These are phyloP conservation scores for Fusarium sp. DNA, from an alignment of 2,329 filamentous ascomycete species.

Conservation along the genomic window DNA sequence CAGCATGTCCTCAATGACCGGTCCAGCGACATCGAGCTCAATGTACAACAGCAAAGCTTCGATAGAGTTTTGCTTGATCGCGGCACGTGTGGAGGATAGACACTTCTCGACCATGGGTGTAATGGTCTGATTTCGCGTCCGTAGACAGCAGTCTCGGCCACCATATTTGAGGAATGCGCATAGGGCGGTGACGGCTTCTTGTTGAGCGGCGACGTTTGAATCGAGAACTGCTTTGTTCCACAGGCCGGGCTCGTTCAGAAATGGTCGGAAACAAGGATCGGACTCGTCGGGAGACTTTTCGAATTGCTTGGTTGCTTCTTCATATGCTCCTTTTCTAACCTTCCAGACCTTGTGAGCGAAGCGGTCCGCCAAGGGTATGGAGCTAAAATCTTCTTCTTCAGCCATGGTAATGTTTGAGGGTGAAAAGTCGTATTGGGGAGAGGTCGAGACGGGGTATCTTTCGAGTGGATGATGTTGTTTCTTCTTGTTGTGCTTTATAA, in stretches of 20 bases:
- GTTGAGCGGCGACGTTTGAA: conserved; percentile 95
- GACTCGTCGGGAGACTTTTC: conserved; percentile 84
- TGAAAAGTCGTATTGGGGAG: conserved; percentile 25
- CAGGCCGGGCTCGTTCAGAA: conserved; percentile 81
- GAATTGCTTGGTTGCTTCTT: conserved; percentile 90
- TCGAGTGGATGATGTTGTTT: conserved; percentile 25
- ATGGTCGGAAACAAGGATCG: conserved; percentile 86
- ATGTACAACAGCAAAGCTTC: conserved; percentile 90
- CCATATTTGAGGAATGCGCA: conserved; percentile 94
- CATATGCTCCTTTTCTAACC: conserved; percentile 93
- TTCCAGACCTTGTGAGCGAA: conserved; percentile 93
- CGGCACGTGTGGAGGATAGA: conserved; percentile 84
- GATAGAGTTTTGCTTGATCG: conserved; percentile 85
- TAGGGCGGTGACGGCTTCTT: conserved; percentile 87
- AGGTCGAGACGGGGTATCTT: conserved; percentile 36
- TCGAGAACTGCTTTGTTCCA: conserved; percentile 95
- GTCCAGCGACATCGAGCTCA: conserved; percentile 85
- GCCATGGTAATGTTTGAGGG: conserved; percentile 66
- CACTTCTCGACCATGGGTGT: conserved; percentile 90
- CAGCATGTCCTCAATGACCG: conserved; percentile 89
- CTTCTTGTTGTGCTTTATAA: conserved; percentile 35
- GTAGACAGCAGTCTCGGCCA: conserved; percentile 78
- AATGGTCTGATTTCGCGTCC: conserved; percentile 80
- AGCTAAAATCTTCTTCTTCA: conserved; percentile 86
- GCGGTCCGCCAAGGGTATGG: conserved; percentile 79